These are phyloP conservation scores for Skeletonema menzelii DNA, from an alignment of 108 stramenopile genomes.

Conservation along the genomic window DNA sequence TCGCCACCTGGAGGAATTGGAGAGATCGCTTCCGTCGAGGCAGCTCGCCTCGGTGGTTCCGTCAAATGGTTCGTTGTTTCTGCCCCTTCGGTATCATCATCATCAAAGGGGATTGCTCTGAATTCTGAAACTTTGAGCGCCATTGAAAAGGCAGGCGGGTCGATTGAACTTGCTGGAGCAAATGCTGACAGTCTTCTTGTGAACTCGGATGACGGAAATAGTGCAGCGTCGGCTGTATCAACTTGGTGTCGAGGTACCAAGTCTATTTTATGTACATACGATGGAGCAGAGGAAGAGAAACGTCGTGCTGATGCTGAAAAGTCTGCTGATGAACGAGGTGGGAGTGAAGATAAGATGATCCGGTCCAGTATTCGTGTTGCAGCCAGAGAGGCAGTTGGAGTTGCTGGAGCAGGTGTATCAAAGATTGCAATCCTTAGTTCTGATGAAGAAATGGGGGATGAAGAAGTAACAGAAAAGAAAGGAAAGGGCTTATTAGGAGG, in stretches of 20 bases:
- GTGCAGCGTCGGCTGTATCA: constrained; percentile 46
- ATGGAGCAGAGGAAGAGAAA: constrained; percentile 40
- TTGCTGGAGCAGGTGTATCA: constrained; percentile 18
- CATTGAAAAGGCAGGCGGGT: constrained; percentile 52
- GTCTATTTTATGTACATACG: constrained; percentile 62
- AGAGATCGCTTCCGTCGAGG: constrained; percentile 70
- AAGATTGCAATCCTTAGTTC: constrained; percentile 58
- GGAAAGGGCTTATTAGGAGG: constrained; percentile 33
- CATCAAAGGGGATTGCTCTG: constrained; percentile 18
- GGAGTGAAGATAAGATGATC: constrained; percentile 31
- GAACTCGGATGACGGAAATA: constrained; percentile 30
- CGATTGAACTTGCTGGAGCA: constrained; percentile 67
- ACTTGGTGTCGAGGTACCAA: constrained; percentile 59
- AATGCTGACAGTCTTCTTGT: constrained; percentile 45
- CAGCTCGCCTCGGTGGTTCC: constrained; percentile 56
- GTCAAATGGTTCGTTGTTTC: constrained; percentile 82
- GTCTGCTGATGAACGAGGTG: constrained; percentile 14
- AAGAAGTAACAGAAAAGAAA: constrained; percentile 9
- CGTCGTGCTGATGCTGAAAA: constrained; percentile 15
- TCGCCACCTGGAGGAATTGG: constrained; percentile 86
- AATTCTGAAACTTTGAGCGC: constrained; percentile 39
- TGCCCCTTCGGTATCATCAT: constrained; percentile 5
- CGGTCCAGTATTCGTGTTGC: constrained; percentile 60
- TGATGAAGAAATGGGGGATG: constrained; percentile 45
- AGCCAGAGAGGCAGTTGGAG: constrained; percentile 44